Evolutionary conservation across 2,329 filamentous ascomycete species (phyloP), one percentile per base, ranked within the genome.

Genomic region (Chrysoporthe deuterocubensis): DNA sequence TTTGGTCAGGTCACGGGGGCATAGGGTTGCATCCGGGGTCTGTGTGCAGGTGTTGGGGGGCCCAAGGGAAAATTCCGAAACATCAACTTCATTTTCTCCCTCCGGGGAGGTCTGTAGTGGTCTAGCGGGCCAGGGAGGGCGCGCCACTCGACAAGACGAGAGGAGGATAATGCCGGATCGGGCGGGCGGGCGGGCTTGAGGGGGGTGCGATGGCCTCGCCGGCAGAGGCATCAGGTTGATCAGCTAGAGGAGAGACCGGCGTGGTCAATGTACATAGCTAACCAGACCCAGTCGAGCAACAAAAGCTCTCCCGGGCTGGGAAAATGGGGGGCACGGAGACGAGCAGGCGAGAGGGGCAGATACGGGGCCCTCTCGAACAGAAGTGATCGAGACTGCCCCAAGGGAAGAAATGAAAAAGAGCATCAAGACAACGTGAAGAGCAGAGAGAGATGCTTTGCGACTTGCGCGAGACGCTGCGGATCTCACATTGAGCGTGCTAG

Each of bases 1-100:
- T 11, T 26, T 48, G 46, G 46, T 21, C 46, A 43, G 16, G 42
- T 40, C 46, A 63, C 42, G 32, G 9, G 32, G n/a, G 21, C 46
- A 40, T 57, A 32, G 32, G 54, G 9, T 34, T 42, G 6, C 3
- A 18, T 21, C 54, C 43, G 34, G 48, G 34, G 42, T 57, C 14
- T 59, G 67, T 58, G 71, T 69, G 43, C 67, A 69, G 14, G 62
- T 48, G 61, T 73, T 72, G 66, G 72, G 72, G 66, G 75, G 75
- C 37, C 71, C 72, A 11, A 75, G 64, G 9, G 75, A 69, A 11
- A 69, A 44, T 58, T 73, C 68, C 26, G 67, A 62, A 37, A 54
- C 64, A 26, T 40, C 58, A 9, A 16, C 34, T 21, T 54, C 26
- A 26, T 26, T 26, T 26, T 26, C 26, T 26, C 6, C 58, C 46